phyloP scores from a whole-genome alignment of 202 grass and related monocot species.

The Schoenoplectus tabernaemontani region DNA sequence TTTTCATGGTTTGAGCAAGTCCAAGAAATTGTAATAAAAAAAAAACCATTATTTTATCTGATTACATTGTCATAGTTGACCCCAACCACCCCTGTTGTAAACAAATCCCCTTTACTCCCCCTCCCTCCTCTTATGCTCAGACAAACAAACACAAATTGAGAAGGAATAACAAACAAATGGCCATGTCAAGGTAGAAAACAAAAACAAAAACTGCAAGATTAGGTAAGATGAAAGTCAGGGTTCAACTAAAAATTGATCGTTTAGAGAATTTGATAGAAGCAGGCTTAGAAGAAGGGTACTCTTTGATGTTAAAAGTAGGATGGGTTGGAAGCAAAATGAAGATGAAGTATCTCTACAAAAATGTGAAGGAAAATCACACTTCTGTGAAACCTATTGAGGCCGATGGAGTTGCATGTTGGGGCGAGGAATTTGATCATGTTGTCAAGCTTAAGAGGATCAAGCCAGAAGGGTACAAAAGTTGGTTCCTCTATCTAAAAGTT shows the following conservation, averaged over 20 bases:
- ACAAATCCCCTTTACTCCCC: not conserved
- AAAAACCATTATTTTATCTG: not conserved
- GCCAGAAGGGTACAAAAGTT: slow-evolving; percentile 20
- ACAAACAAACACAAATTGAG: slow-evolving; percentile 3
- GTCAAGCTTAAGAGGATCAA: slow-evolving; percentile 26
- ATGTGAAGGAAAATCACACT: slow-evolving; percentile 17
- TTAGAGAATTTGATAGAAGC: slow-evolving; percentile 2
- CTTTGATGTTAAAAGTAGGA: slow-evolving; percentile 20
- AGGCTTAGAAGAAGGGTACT: not conserved
- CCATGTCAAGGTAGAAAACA: not conserved
- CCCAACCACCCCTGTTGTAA: not conserved
- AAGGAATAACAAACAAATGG: not conserved
- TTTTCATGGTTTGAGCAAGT: slow-evolving; percentile 6
- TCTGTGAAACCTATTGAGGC: slow-evolving; percentile 13
- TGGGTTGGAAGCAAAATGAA: slow-evolving; percentile 27
- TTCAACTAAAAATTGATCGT: not conserved
- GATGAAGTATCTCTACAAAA: slow-evolving; percentile 1
- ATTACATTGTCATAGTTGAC: slow-evolving; percentile 17
- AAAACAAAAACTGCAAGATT: not conserved
- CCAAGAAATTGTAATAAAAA: not conserved
- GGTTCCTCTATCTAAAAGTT: slow-evolving; percentile 29
- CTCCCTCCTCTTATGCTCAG: not conserved
- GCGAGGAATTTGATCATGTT: slow-evolving; percentile 22
- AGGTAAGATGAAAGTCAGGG: slow-evolving; percentile 16
- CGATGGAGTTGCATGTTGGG: slow-evolving; percentile 22